Percentiles rank a stretch among this genome's conserved stretches.
Evolutionary conservation across 306 rosid species (phyloP).

Genomic region (Gynostemma pentaphyllum): DNA sequence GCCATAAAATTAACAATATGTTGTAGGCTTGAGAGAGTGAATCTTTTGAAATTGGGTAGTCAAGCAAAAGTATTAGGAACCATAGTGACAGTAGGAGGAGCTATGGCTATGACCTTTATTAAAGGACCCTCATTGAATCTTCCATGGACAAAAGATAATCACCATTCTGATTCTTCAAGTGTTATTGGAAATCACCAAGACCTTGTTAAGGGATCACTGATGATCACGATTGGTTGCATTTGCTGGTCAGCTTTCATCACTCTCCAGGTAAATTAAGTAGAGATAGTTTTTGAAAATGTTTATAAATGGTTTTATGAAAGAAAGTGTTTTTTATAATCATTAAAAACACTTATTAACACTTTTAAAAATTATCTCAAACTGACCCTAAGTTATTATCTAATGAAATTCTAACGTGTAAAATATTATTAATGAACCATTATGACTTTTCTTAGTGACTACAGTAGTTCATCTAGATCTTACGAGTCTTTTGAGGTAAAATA

Average conservation of each 20-base stretch:
- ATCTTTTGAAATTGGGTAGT: slow-evolving; percentile 24
- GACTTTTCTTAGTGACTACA: no score
- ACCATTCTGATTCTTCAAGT: neutral
- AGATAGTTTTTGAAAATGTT: no score
- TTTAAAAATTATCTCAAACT: no score
- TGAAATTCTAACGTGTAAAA: no score
- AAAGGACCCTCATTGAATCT: slow-evolving; percentile 17
- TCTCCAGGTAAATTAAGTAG: slow-evolving; percentile 37
- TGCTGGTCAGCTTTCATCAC: slow-evolving; percentile 39
- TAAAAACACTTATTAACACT: no score
- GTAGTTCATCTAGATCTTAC: no score
- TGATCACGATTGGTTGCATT: slow-evolving; percentile 27
- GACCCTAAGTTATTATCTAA: no score
- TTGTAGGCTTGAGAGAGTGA: slow-evolving; percentile 41
- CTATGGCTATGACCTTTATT: slow-evolving; percentile 17
- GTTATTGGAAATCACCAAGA: slow-evolving; percentile 13
- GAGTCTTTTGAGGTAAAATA: no score
- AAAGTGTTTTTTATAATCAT: no score
- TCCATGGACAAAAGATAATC: slow-evolving; percentile 7
- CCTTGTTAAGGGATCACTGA: slow-evolving; percentile 26
- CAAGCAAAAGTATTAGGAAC: slow-evolving; percentile 31
- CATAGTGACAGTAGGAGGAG: slow-evolving; percentile 21
- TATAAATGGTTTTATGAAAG: no score
- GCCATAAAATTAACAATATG: neutral
- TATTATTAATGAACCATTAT: no score